Evolutionary conservation across 2,329 filamentous ascomycete genomes (phyloP).

Genomic region (Colletotrichum sp.): DNA sequence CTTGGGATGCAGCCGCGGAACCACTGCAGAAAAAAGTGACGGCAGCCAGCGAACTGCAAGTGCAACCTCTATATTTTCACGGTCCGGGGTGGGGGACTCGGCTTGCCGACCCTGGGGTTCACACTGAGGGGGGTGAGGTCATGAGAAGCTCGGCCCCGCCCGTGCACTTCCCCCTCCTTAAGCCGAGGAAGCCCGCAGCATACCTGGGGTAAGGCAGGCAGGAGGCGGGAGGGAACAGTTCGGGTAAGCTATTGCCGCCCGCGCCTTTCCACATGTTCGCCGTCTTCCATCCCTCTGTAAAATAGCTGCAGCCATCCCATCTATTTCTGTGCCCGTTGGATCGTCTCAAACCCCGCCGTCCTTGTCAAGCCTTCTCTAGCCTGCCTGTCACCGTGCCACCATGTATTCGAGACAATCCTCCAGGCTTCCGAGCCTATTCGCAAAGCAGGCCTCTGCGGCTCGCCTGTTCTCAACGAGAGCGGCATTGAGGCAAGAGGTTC

Average conservation of each 20-base stretch:
- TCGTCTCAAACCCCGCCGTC: background rate
- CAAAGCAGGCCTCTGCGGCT: slow-evolving; percentile 41
- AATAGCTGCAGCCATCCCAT: slow-evolving; percentile 2
- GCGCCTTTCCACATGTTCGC: slow-evolving; percentile 17
- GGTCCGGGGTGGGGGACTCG: slow-evolving; percentile 17
- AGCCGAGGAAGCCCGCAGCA: slow-evolving; percentile 20
- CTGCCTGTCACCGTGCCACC: slow-evolving; percentile 14
- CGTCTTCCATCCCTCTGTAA: slow-evolving; percentile 3
- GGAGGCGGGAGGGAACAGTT: background rate
- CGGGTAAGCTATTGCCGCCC: background rate
- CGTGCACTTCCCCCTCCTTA: slow-evolving; percentile 11
- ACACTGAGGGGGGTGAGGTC: slow-evolving; percentile 5
- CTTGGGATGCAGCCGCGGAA: background rate
- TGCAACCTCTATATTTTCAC: slow-evolving; percentile 4
- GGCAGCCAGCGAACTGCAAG: background rate
- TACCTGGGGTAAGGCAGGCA: slow-evolving; percentile 8
- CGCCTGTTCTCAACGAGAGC: slow-evolving; percentile 53
- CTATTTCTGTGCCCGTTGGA: slow-evolving; percentile 2
- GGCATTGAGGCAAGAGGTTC: slow-evolving; percentile 68
- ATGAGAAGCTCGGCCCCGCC: slow-evolving; percentile 18
- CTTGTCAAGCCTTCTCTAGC: background rate
- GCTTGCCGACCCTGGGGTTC: background rate
- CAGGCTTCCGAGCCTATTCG: slow-evolving; percentile 38
- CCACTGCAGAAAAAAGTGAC: background rate
- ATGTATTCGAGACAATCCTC: slow-evolving; percentile 39